These are phyloP conservation scores for Skeletonema costatum DNA, from an alignment of 108 stramenopile genomes.

Conservation along the genomic window DNA sequence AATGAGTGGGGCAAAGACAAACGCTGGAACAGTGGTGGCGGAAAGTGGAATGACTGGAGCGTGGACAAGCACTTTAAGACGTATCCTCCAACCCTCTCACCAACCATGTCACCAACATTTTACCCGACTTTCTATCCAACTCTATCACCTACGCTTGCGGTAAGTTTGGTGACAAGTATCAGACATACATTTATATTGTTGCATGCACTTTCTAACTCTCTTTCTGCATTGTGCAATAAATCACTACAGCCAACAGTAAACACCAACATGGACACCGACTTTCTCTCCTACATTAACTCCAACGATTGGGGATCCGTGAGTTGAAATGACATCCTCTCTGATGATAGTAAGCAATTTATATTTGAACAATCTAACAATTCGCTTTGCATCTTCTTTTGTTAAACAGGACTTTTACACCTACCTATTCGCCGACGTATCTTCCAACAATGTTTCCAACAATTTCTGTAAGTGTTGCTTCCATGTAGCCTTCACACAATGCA, in stretches of 20 bases:
- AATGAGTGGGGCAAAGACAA: neutral
- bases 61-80: neutral
- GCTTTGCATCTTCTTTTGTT: neutral
- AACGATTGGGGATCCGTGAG: neutral
- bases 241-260: neutral
- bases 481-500: neutral
- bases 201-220: neutral
- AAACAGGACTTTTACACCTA: neutral
- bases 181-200: neutral
- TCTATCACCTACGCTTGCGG: neutral
- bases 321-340: neutral
- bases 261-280: neutral
- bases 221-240: neutral
- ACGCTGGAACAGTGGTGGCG: neutral
- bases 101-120: neutral
- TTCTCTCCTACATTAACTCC: neutral
- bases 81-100: neutral
- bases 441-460: neutral
- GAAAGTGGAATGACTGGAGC: neutral
- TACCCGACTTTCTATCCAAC: constrained; percentile 6
- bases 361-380: neutral
- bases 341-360: neutral
- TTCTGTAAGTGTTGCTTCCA: neutral
- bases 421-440: neutral
- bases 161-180: neutral